These are phyloP conservation scores for Alloascoidea africana DNA, from an alignment of 805 yeast genomes.

Conservation along the genomic window DNA sequence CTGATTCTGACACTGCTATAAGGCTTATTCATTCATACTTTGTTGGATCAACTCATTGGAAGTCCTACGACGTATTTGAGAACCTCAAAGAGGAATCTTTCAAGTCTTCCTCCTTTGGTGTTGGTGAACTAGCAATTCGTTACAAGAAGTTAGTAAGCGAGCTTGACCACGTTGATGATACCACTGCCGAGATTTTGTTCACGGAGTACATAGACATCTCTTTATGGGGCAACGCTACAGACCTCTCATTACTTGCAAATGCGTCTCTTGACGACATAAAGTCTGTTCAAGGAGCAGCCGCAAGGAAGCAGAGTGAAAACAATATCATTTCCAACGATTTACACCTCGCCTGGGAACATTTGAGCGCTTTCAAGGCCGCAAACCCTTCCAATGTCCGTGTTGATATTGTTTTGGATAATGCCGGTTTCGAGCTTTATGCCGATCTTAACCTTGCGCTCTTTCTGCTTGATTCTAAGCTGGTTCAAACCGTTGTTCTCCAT, in stretches of 20 bases:
- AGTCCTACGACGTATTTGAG: constrained; percentile 58
- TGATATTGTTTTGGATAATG: constrained; percentile 80
- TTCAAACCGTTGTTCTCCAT: constrained; percentile 55
- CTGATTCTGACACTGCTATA: constrained; percentile 1
- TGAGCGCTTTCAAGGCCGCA: constrained; percentile 5
- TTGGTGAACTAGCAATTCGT: constrained; percentile 63
- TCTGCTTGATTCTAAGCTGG: constrained; percentile 55
- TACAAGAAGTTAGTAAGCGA: constrained; percentile 26
- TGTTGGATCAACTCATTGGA: constrained; percentile 24
- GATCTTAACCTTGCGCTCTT: constrained; percentile 56
- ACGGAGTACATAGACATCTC: constrained; percentile 76
- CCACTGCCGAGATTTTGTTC: constrained; percentile 12
- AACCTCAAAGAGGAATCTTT: constrained; percentile 61
- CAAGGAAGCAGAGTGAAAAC: constrained; percentile 66
- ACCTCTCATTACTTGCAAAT: constrained; percentile 75
- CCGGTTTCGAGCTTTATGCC: constrained; percentile 92
- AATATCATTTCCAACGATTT: constrained; percentile 69
- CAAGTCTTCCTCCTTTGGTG: constrained; percentile 59
- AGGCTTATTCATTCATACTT: constrained; percentile 13
- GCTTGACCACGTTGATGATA: constrained; percentile 8
- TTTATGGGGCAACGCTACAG: constrained; percentile 97
- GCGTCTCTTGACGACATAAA: constrained; percentile 78
- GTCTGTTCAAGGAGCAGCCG: constrained; percentile 81
- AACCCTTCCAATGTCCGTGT: constrained; percentile 28
- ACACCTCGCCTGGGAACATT: constrained; percentile 42